Evolutionary conservation across 2,329 filamentous ascomycete genomes (phyloP), one percentile per base, ranked within the genome.

Genomic region (Onygenales sp.): DNA sequence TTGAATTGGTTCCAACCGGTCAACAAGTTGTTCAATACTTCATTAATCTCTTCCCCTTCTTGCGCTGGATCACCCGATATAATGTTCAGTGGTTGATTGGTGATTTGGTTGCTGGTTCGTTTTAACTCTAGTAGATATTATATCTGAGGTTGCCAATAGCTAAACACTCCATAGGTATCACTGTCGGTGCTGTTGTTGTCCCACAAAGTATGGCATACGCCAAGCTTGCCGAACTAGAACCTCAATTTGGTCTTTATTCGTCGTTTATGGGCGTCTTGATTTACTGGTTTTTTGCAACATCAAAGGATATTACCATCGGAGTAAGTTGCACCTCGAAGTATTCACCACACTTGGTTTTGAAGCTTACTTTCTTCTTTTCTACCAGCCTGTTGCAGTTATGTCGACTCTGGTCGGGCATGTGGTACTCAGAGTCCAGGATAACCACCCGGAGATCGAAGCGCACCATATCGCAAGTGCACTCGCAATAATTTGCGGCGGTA

Each of bases 201-300:
- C 92, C 92, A 5, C 92, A 97, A 67, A 86, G 89, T 57, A 96
- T 97, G 92, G 91, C 92, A 0, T 97, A 97, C 70, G 91, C 92
- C 33, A 77, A 84, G 56, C 78, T 97, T 31, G 92, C 92, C 44
- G 80, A 85, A 56, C 77, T 97, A n/a, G 78, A 82, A 0, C 81
- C 86, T 5, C 79, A 97, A 65, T 97, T 85, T 64, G 92, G 92
- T 51, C 79, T 97, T 0, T 95, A 95, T 71, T 93, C 92, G 0
- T 96, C 92, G 0, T 97, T 98, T 66, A 93, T 96, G 80, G 93
- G 92, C 49, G 91, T 95, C 13, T 69, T 95, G 57, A 78, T 95
- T 56, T 98, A 98, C 72, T 97, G 92, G 92, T 87, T 96, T 66
- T 97, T 97, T 65, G 93, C 91, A 36, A 98, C 93, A 0, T 96